phyloP scores from a whole-genome alignment of 2,329 filamentous ascomycete species.

The Alternaria sp. region DNA sequence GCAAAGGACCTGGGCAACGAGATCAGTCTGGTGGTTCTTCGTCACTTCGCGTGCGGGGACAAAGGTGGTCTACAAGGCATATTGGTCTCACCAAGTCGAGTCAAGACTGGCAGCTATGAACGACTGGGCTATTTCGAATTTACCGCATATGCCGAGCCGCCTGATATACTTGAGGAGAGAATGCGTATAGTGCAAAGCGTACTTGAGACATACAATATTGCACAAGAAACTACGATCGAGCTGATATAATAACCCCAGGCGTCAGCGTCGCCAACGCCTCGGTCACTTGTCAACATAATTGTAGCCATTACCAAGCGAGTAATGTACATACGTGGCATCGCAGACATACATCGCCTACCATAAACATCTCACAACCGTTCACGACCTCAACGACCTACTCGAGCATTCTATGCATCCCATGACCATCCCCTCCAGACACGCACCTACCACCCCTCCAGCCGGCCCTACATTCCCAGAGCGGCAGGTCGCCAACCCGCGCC shows the following conservation, averaged over 20 bases:
- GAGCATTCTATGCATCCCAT: too few relatives aligned
- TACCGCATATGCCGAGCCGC: too few relatives aligned
- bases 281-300: too few relatives aligned
- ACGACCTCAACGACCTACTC: background rate
- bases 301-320: background rate
- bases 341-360: fast-evolving
- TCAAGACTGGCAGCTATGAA: background rate
- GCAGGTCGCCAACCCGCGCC: background rate
- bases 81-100: background rate
- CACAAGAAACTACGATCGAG: background rate
- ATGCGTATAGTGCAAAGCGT: background rate
- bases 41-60: background rate
- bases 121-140: background rate
- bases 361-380: background rate
- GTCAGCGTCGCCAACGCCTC: too few relatives aligned
- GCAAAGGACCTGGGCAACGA: background rate
- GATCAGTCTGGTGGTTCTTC: background rate
- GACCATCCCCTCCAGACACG: background rate
- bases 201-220: background rate
- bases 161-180: too few relatives aligned
- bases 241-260: too few relatives aligned
- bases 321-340: background rate
- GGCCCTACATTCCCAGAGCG: background rate
- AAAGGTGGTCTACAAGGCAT: background rate
- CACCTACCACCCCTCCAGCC: background rate